Percentiles rank a stretch among this genome's conserved stretches.
Evolutionary conservation across 345 rosid species (phyloP).

Genomic region (Eucalyptus grandis): DNA sequence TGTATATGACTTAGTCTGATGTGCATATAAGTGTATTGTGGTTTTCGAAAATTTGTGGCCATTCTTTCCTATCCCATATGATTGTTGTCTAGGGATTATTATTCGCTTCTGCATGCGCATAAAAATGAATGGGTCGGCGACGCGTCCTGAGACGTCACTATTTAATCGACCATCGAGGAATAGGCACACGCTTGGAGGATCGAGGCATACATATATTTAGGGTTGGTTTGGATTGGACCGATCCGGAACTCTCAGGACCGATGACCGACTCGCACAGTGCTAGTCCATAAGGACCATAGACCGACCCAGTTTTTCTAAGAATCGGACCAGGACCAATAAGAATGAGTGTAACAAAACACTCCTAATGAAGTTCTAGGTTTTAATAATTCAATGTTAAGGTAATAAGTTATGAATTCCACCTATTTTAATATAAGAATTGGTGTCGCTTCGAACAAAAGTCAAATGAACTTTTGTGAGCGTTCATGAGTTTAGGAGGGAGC

Average conservation of each 20-base stretch:
- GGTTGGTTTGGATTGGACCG: too few relatives aligned
- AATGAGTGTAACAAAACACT: not conserved
- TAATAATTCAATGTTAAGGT: not conserved
- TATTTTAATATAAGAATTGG: not conserved
- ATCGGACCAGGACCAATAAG: rapidly evolving
- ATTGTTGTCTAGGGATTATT: too few relatives aligned
- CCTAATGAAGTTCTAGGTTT: not conserved
- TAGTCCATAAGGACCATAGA: too few relatives aligned
- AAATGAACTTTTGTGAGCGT: not conserved
- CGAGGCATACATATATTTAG: too few relatives aligned
- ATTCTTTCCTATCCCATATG: too few relatives aligned
- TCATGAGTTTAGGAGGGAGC: not conserved
- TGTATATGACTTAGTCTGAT: too few relatives aligned
- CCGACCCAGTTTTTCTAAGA: rapidly evolving
- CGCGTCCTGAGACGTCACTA: rapidly evolving
- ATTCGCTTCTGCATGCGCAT: too few relatives aligned
- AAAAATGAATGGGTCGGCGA: too few relatives aligned
- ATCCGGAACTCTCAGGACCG: rapidly evolving
- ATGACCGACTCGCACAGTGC: rapidly evolving
- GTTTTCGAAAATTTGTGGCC: too few relatives aligned
- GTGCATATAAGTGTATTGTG: too few relatives aligned
- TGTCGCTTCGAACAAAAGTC: not conserved
- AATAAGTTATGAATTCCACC: not conserved
- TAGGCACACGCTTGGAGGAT: too few relatives aligned
- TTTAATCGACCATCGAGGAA: too few relatives aligned